Evolutionary conservation across 179 eudicot genomes (phyloP).

Genomic region (Amaranthus tricolor): DNA sequence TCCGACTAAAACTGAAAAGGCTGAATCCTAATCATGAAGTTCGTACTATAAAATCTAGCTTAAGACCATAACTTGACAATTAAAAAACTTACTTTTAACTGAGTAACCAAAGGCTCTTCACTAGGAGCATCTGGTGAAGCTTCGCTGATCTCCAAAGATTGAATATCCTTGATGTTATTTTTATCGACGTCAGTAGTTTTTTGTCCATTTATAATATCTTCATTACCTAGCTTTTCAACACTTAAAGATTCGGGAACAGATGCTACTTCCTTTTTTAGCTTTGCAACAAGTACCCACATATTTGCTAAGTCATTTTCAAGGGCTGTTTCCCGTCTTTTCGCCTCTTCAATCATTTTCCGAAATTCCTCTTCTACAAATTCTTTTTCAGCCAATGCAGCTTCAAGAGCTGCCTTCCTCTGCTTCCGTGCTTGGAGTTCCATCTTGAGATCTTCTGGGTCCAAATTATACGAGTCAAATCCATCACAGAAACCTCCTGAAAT

Average conservation of each 20-base stretch:
- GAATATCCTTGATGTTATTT: constrained; percentile 47
- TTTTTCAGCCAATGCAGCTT: constrained; percentile 92
- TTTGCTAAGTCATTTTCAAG: constrained; percentile 95
- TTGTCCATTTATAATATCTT: constrained; percentile 30
- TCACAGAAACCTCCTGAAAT: constrained; percentile 46
- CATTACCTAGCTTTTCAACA: constrained; percentile 31
- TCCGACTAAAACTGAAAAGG: no score
- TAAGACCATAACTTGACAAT: background rate
- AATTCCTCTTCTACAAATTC: constrained; percentile 72
- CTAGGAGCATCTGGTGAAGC: constrained; percentile 38
- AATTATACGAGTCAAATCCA: constrained; percentile 65
- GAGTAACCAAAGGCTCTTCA: constrained; percentile 84
- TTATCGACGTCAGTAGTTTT: constrained; percentile 35
- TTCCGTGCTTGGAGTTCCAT: constrained; percentile 83
- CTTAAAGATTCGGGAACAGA: constrained; percentile 34
- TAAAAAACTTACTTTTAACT: constrained; percentile 59
- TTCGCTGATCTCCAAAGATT: constrained; percentile 2
- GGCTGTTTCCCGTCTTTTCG: constrained; percentile 71
- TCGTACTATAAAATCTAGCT: no score
- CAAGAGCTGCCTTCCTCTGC: constrained; percentile 78
- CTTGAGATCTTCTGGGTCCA: constrained; percentile 72
- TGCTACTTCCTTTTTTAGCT: constrained; percentile 75
- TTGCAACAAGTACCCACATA: constrained; percentile 99
- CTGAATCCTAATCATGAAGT: no score
- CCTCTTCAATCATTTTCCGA: constrained; percentile 74